phyloP scores from a whole-genome alignment of 306 rosid genomes.

The Mimosa pudica region DNA sequence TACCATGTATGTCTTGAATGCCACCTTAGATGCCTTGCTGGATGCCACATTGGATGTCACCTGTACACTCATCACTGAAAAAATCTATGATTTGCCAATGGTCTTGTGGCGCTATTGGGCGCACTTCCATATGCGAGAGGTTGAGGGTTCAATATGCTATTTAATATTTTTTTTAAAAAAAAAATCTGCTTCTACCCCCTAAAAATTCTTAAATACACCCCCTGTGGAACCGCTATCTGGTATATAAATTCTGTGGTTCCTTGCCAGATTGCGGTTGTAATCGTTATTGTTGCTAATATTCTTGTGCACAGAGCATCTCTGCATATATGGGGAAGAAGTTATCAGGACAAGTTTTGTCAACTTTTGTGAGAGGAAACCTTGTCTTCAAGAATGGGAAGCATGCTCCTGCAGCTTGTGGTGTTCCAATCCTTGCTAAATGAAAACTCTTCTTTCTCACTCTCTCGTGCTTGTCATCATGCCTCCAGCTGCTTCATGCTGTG shows the following conservation, averaged over 20 bases:
- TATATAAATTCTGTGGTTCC: background rate
- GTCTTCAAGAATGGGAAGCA: constrained; percentile 72
- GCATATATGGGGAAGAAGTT: constrained; percentile 83
- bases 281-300: background rate
- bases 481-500: constrained; percentile 10
- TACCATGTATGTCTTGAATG: too few species aligned
- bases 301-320: constrained; percentile 58
- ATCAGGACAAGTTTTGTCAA: constrained; percentile 75
- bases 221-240: background rate
- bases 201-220: background rate
- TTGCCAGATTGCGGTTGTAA: background rate
- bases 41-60: too few species aligned
- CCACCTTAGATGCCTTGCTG: too few species aligned
- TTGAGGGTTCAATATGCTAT: background rate
- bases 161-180: too few species aligned
- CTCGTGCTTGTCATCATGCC: background rate
- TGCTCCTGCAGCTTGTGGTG: constrained; percentile 80
- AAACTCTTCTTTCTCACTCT: background rate
- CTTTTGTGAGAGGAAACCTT: constrained; percentile 90
- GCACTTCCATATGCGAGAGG: background rate
- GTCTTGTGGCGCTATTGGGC: background rate
- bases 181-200: background rate
- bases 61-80: too few species aligned
- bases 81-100: background rate
- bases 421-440: constrained; percentile 68